These are phyloP conservation scores for Candida easanensis DNA, from an alignment of 805 yeast genomes.

Conservation along the genomic window DNA sequence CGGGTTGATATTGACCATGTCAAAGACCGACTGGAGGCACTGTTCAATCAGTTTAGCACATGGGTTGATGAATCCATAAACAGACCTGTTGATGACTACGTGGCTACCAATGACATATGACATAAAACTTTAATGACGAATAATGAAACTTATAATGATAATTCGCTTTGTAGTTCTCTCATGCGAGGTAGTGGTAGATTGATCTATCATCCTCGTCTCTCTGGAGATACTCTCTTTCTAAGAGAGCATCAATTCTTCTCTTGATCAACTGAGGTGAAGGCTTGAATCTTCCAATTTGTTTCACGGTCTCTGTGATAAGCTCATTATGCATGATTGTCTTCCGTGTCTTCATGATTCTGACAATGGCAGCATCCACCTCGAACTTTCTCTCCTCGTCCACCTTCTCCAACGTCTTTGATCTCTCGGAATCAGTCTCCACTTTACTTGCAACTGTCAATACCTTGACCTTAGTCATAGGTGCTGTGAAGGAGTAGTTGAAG, in stretches of 20 bases:
- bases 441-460: conserved; percentile 58
- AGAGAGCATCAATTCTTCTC: conserved; percentile 65
- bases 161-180: conserved; percentile 2
- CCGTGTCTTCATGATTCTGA: conserved; percentile 80
- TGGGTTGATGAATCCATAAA: conserved; percentile 6
- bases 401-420: conserved; percentile 46
- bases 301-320: conserved; percentile 61
- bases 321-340: conserved; percentile 60
- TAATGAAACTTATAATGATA: neutral
- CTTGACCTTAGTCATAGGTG: conserved; percentile 67
- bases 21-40: conserved; percentile 4
- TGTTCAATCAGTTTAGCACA: conserved; percentile 11
- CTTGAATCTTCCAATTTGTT: conserved; percentile 62
- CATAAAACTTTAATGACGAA: conserved; percentile 1
- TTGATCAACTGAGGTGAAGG: conserved; percentile 70
- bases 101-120: neutral
- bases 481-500: conserved; percentile 65
- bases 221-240: conserved; percentile 79
- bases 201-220: conserved; percentile 61
- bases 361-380: conserved; percentile 82
- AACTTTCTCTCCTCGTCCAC: conserved; percentile 61
- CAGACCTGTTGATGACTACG: conserved; percentile 4
- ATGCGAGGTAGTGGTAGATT: conserved; percentile 68
- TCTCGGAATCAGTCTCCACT: conserved; percentile 43
- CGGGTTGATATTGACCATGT: neutral